Percentiles rank a stretch among this genome's conserved stretches.
Conservation (phyloP, 179 eudicot species). For the Monotropa hypopitys region DNA sequence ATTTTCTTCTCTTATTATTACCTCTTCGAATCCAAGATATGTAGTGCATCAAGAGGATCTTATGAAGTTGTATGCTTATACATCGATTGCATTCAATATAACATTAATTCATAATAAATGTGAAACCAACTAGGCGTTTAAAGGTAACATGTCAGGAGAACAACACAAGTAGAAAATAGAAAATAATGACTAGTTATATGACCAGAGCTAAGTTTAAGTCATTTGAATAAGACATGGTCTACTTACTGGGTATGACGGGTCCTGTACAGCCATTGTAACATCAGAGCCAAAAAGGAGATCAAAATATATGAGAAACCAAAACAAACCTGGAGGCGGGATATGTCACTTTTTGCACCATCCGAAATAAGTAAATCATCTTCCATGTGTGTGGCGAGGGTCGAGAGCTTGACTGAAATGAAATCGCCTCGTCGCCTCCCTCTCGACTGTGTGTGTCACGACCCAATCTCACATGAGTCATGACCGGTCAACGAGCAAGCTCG, state of each 20-base stretch:
- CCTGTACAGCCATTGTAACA: slow-evolving; percentile 90
- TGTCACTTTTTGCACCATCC: slow-evolving; percentile 98
- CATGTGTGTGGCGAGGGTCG: too few species aligned
- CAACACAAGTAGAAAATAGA: not conserved
- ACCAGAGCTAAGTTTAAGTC: not conserved
- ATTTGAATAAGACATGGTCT: not conserved
- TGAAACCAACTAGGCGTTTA: not conserved
- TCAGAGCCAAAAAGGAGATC: slow-evolving; percentile 83
- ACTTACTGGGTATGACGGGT: slow-evolving; percentile 89
- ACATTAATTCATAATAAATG: not conserved
- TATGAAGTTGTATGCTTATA: not conserved
- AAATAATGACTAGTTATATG: not conserved
- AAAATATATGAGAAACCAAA: slow-evolving; percentile 4
- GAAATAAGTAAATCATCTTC: slow-evolving; percentile 88
- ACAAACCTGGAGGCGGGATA: slow-evolving; percentile 86
- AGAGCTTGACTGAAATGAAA: too few species aligned
- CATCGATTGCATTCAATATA: not conserved
- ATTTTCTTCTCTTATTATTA: not conserved
- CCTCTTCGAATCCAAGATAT: not conserved
- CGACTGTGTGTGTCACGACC: too few species aligned
- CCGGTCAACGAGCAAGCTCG: too few species aligned
- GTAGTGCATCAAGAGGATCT: not conserved
- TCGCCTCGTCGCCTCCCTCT: too few species aligned
- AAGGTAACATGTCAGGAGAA: not conserved
- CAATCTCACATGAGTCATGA: too few species aligned